phyloP scores from a whole-genome alignment of 2,329 filamentous ascomycete species.

The Colletotrichum sp. region DNA sequence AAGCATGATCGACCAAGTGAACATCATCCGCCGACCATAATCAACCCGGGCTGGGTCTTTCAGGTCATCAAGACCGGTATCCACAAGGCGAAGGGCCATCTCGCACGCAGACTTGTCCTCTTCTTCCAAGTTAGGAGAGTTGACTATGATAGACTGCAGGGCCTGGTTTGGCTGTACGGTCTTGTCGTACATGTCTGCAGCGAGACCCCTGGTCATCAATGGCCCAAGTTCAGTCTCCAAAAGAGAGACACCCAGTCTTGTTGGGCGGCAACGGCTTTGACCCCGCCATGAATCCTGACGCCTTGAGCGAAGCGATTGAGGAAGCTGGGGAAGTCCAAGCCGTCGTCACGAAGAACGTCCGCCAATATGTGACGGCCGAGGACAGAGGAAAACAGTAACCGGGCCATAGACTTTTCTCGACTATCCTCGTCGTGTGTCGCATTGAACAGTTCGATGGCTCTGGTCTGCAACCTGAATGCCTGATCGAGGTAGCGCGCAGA shows the following conservation, averaged over 20 bases:
- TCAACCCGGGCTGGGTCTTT: not conserved
- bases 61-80: not conserved
- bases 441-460: not conserved
- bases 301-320: not conserved
- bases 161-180: not conserved
- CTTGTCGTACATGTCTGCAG: not conserved
- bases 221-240: not conserved
- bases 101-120: not conserved
- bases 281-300: not conserved
- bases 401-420: not conserved
- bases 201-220: not conserved
- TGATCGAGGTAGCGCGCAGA: not conserved
- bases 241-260: not conserved
- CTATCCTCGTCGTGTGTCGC: not conserved
- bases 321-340: not conserved
- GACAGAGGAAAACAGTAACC: not conserved
- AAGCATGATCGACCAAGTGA: not conserved
- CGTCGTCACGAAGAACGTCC: not conserved
- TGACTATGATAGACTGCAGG: not conserved
- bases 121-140: not conserved
- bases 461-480: not conserved
- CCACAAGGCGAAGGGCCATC: not conserved
- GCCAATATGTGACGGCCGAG: not conserved
- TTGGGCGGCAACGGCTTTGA: not conserved
- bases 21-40: not conserved